Evolutionary conservation across 441 rosid species (phyloP), one percentile per base, ranked within the genome.

Genomic region (Francoa sonchifolia): DNA sequence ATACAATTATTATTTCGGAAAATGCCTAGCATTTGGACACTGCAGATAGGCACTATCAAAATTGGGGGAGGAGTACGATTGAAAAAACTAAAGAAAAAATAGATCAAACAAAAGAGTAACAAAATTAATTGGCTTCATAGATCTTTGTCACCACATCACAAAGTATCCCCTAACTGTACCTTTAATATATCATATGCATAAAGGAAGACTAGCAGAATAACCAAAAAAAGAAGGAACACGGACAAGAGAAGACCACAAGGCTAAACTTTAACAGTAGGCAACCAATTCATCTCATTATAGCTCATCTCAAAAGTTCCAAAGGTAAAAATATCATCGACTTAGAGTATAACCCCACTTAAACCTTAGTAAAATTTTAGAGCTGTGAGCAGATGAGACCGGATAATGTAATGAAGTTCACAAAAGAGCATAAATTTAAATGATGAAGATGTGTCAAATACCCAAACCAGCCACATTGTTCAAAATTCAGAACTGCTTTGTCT

Each of bases 391-490:
- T n/a, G n/a, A n/a, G n/a, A n/a, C n/a, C n/a, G n/a, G n/a, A n/a
- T n/a, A n/a, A n/a, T n/a, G n/a, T n/a, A n/a, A n/a, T n/a, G n/a
- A n/a, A n/a, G n/a, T n/a, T n/a, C n/a, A n/a, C n/a, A n/a, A n/a
- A n/a, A n/a, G n/a, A n/a, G n/a, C n/a, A n/a, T n/a, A n/a, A n/a
- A n/a, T n/a, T n/a, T n/a, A n/a, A n/a, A n/a, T n/a, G n/a, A n/a
- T n/a, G n/a, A n/a, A n/a, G 34, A 36, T 27, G 30, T 39, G 42
- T 54, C 42, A 48, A 59, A 29, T 73, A 86, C 99, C 99, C 99
- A 29, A 90, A 80, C 99, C 97, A 92, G n/a, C 96, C 95, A 19
- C 97, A 92, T 6, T 94, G 99, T 68, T 92, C 96, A 56, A 92
- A 92, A 64, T 83, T 81, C 23, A 92, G 68, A 25, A 92, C 94